These are phyloP conservation scores for Lentinus brumalis DNA, from an alignment of 768 basidiomycete genomes.

Conservation along the genomic window DNA sequence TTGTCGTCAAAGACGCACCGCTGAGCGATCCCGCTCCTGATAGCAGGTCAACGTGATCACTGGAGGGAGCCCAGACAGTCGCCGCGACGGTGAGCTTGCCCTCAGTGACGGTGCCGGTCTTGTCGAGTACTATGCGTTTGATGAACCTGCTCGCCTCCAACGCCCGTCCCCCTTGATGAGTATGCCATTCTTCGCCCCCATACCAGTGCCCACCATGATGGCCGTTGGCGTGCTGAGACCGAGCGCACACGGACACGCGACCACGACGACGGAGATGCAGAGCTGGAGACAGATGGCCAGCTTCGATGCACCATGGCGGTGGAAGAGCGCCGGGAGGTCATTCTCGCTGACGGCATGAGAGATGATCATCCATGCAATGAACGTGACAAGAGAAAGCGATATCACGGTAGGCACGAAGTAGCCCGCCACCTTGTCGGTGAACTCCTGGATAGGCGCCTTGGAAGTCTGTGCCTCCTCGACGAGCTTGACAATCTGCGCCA, in stretches of 20 bases:
- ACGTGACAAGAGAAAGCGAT: slow-evolving; percentile 76
- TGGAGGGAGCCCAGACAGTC: slow-evolving; percentile 68
- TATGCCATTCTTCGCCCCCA: slow-evolving; percentile 96
- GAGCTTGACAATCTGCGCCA: slow-evolving; percentile 93
- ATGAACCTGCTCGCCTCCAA: slow-evolving; percentile 88
- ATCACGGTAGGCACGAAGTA: slow-evolving; percentile 95
- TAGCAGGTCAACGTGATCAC: slow-evolving; percentile 31
- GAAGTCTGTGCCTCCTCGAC: slow-evolving; percentile 98
- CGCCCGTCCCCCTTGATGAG: slow-evolving; percentile 97
- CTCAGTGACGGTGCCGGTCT: slow-evolving; percentile 95
- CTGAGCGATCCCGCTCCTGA: slow-evolving; percentile 11
- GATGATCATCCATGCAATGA: slow-evolving; percentile 80
- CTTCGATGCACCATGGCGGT: slow-evolving; percentile 77
- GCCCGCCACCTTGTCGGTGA: slow-evolving; percentile 93
- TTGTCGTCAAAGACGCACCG: slow-evolving; percentile 23
- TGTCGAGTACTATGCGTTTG: slow-evolving; percentile 86
- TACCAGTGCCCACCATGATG: slow-evolving; percentile 98
- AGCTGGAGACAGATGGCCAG: slow-evolving; percentile 93
- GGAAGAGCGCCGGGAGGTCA: slow-evolving; percentile 82
- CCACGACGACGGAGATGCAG: slow-evolving; percentile 97
- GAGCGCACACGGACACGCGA: slow-evolving; percentile 97
- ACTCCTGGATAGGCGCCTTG: slow-evolving; percentile 97
- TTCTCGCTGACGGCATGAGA: slow-evolving; percentile 57
- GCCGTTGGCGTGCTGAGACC: slow-evolving; percentile 97
- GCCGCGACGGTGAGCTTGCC: slow-evolving; percentile 88